A percentile compares a stretch with the other conserved stretches of the same genome.
phyloP scores from a whole-genome alignment of 352 stramenopile species.

The Globisporangium cederbergense region DNA sequence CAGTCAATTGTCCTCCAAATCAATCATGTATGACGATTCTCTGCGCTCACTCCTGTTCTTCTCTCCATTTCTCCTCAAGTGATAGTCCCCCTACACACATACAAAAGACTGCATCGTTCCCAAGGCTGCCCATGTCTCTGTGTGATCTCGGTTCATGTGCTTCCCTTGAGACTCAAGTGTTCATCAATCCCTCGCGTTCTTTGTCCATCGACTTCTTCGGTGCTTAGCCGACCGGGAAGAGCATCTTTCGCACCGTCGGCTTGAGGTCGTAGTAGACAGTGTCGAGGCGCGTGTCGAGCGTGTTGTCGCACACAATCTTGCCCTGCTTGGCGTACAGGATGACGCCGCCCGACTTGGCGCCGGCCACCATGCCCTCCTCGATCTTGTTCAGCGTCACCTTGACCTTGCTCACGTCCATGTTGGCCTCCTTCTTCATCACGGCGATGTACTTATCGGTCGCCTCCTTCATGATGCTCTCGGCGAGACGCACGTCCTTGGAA shows the following conservation, averaged over 20 bases:
- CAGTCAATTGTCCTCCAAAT: neutral
- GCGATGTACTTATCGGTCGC: constrained; percentile 83
- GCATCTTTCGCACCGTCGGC: constrained; percentile 70
- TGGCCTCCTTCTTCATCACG: constrained; percentile 88
- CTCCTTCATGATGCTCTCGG: constrained; percentile 85
- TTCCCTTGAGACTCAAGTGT: neutral
- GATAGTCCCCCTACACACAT: constrained; percentile 3
- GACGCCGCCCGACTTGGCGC: constrained; percentile 77
- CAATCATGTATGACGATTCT: neutral
- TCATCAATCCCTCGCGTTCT: neutral
- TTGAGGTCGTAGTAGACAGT: constrained; percentile 85
- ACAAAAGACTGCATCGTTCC: neutral
- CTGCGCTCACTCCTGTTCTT: neutral
- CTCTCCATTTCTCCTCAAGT: neutral
- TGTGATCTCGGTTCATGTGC: neutral
- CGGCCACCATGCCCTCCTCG: constrained; percentile 79
- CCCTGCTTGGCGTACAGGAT: constrained; percentile 87
- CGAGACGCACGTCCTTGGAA: constrained; percentile 86
- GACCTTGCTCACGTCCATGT: constrained; percentile 88
- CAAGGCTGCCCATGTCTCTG: neutral
- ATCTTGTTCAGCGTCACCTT: constrained; percentile 90
- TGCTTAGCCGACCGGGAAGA: constrained; percentile 61
- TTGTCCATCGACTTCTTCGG: neutral
- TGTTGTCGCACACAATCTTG: constrained; percentile 98
- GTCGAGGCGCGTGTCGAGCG: constrained; percentile 89